These are phyloP conservation scores for Areca catechu DNA, from an alignment of 176 grass and related monocot species.

Conservation along the genomic window DNA sequence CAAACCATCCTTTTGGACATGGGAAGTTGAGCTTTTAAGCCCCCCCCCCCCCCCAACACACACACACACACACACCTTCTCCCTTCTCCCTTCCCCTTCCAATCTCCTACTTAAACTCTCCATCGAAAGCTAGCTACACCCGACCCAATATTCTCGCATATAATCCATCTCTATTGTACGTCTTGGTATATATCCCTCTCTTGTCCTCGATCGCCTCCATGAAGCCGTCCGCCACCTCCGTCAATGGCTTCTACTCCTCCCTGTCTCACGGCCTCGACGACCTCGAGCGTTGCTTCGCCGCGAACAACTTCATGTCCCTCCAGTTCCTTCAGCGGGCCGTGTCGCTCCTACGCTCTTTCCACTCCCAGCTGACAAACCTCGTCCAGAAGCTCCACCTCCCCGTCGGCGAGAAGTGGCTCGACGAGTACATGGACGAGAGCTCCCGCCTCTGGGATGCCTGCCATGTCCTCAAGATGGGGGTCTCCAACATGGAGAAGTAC, in stretches of 20 bases:
- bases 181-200: too few relatives aligned
- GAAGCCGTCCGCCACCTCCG: constrained; percentile 54
- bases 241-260: constrained; percentile 68
- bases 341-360: constrained; percentile 51
- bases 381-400: constrained; percentile 75
- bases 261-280: constrained; percentile 61
- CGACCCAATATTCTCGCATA: too few relatives aligned
- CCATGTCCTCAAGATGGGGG: constrained; percentile 51
- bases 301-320: constrained; percentile 41
- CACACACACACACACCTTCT: too few relatives aligned
- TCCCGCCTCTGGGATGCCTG: constrained; percentile 72
- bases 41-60: too few relatives aligned
- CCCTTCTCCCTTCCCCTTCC: too few relatives aligned
- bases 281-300: constrained; percentile 38
- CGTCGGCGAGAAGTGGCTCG: constrained; percentile 63
- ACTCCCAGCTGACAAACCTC: constrained; percentile 47
- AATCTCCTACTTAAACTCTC: too few relatives aligned
- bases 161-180: too few relatives aligned
- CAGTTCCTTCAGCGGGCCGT: constrained; percentile 45
- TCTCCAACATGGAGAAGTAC: constrained; percentile 59
- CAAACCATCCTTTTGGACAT: too few relatives aligned
- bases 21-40: too few relatives aligned
- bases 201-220: constrained; percentile 21
- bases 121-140: too few relatives aligned
- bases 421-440: constrained; percentile 98